Conservation (phyloP, 1,139 yeast species). For the Lodderomyces beijingensis region DNA sequence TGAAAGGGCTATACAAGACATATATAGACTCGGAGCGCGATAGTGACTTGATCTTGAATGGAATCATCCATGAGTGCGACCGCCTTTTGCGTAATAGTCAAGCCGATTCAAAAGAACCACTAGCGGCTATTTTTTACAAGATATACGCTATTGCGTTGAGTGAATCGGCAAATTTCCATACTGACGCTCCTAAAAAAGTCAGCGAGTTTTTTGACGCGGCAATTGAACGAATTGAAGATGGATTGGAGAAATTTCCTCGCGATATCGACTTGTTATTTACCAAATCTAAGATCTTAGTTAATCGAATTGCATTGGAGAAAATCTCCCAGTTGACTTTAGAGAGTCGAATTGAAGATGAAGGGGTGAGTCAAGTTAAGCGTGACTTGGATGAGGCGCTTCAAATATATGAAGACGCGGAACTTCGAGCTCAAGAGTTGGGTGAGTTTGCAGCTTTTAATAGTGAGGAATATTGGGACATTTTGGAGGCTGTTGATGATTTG, state of each 20-base stretch:
- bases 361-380: slow-evolving; percentile 20
- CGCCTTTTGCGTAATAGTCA: slow-evolving; percentile 52
- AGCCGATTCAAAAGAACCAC: slow-evolving; percentile 14
- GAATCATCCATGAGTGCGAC: slow-evolving; percentile 90
- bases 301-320: slow-evolving; percentile 54
- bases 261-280: slow-evolving; percentile 48
- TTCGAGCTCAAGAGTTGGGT: slow-evolving; percentile 22
- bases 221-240: slow-evolving; percentile 62
- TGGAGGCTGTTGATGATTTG: slow-evolving; percentile 58
- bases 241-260: slow-evolving; percentile 47
- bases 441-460: slow-evolving; percentile 26
- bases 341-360: slow-evolving; percentile 22
- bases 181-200: slow-evolving; percentile 35
- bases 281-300: slow-evolving; percentile 51
- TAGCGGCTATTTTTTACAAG: slow-evolving; percentile 64
- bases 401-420: slow-evolving; percentile 44
- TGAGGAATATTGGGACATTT: slow-evolving; percentile 43
- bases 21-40: slow-evolving; percentile 52
- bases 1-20: slow-evolving; percentile 66
- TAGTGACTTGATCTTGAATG: slow-evolving; percentile 66
- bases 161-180: slow-evolving; percentile 58
- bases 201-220: slow-evolving; percentile 64
- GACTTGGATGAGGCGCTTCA: slow-evolving; percentile 40
- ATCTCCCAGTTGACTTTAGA: slow-evolving; percentile 44
- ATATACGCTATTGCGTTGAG: slow-evolving; percentile 71